Percentiles rank a stretch among this genome's conserved stretches.
Conservation (phyloP, 2,329 filamentous ascomycete species). For the Diaporthe sp. region DNA sequence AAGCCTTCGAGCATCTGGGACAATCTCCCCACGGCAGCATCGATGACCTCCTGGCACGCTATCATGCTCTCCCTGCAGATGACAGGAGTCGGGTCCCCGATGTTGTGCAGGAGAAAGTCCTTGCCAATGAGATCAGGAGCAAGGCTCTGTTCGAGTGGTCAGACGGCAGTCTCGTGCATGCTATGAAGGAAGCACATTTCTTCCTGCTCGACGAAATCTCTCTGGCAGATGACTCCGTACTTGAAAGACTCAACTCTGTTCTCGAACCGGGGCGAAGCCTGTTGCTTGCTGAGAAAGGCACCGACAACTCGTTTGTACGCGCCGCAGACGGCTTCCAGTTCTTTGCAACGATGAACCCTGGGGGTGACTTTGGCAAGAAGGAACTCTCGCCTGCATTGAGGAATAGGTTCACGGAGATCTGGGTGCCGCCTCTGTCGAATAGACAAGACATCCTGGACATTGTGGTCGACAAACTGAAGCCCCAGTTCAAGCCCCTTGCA, state of each 20-base stretch:
- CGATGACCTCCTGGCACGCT: conserved; percentile 70
- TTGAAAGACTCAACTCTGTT: conserved; percentile 96
- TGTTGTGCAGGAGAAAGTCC: conserved; percentile 62
- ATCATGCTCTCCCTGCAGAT: conserved; percentile 66
- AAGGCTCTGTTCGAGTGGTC: conserved; percentile 97
- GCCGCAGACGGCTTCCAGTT: conserved; percentile 90
- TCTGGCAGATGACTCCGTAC: conserved; percentile 94
- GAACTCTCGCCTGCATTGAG: conserved; percentile 94
- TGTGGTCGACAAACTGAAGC: conserved; percentile 79
- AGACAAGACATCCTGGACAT: conserved; percentile 91
- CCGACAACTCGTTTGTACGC: conserved; percentile 83
- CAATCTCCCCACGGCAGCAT: conserved; percentile 55
- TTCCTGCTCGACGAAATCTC: conserved; percentile 99
- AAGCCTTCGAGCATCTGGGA: conserved; percentile 59
- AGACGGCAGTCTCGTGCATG: conserved; percentile 92
- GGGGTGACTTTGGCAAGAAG: conserved; percentile 97
- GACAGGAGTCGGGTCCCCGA: conserved; percentile 62
- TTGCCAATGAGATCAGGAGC: conserved; percentile 69
- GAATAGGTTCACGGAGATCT: conserved; percentile 98
- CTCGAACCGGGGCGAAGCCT: conserved; percentile 90
- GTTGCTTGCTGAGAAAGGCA: conserved; percentile 93
- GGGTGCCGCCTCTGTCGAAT: conserved; percentile 91
- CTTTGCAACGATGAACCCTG: conserved; percentile 98
- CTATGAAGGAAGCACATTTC: conserved; percentile 90
- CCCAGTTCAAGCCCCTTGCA: conserved; percentile 70